Percentiles rank a stretch among this genome's conserved stretches.
Conservation (phyloP, 345 rosid species). For the Hibiscus mutabilis region DNA sequence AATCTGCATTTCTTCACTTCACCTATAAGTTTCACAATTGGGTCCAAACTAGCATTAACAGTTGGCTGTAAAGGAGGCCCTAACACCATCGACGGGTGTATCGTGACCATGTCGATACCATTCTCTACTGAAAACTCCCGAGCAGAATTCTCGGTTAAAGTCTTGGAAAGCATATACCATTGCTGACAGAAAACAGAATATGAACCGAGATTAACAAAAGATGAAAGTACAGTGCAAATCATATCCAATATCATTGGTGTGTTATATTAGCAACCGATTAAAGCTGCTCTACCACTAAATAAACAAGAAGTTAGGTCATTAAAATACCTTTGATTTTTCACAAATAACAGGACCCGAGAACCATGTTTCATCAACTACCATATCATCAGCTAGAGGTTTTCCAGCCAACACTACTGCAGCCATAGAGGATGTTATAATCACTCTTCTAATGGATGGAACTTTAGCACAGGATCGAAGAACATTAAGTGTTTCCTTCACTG, state of each 20-base stretch:
- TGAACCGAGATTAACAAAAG: neutral
- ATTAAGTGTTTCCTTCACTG: slow-evolving; percentile 3
- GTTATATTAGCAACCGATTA: no score
- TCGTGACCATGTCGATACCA: neutral
- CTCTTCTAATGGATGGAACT: slow-evolving; percentile 6
- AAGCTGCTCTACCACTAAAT: no score
- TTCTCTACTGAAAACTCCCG: neutral
- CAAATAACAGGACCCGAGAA: neutral
- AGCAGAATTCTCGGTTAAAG: neutral
- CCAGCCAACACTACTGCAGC: neutral
- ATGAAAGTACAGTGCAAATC: neutral
- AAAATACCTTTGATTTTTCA: neutral
- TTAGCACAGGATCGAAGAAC: slow-evolving; percentile 5
- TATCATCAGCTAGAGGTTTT: neutral
- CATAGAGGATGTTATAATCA: neutral
- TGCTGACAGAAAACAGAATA: neutral
- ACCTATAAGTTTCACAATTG: neutral
- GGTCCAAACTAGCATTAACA: neutral
- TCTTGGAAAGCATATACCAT: neutral
- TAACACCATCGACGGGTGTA: neutral
- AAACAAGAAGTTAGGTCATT: no score
- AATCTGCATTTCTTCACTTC: neutral
- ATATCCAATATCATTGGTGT: no score
- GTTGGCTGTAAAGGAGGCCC: neutral
- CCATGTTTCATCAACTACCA: neutral